These are phyloP conservation scores for Fusarium succisae DNA, from an alignment of 2,329 filamentous ascomycete species.

Conservation along the genomic window DNA sequence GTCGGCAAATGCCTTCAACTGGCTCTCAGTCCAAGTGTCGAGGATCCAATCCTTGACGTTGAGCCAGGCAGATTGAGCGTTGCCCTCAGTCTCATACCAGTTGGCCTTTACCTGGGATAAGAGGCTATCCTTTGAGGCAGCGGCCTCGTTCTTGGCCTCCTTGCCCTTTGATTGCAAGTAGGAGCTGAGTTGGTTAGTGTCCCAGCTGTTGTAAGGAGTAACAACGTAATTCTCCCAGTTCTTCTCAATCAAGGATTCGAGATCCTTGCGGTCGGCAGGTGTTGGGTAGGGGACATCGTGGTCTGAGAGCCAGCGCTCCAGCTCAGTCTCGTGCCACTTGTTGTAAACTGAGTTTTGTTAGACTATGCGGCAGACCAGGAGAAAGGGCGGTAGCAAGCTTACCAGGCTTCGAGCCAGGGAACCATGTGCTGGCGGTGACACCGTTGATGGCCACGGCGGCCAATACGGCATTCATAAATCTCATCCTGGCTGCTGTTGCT, in stretches of 20 bases:
- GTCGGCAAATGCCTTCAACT: conserved; percentile 93
- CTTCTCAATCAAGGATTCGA: conserved; percentile 88
- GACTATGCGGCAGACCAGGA: not conserved
- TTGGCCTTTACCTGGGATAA: conserved; percentile 73
- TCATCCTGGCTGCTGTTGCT: conserved; percentile 67
- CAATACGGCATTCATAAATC: conserved; percentile 75
- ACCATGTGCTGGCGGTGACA: conserved; percentile 81
- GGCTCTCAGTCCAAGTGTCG: conserved; percentile 93
- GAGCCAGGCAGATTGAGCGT: conserved; percentile 74
- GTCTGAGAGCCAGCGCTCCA: conserved; percentile 96
- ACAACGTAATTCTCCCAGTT: conserved; percentile 87
- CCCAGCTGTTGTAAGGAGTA: conserved; percentile 81
- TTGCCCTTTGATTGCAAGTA: conserved; percentile 78
- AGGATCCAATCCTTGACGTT: conserved; percentile 91
- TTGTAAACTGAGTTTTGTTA: conserved; percentile 78
- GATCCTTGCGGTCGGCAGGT: conserved; percentile 89
- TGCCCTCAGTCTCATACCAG: conserved; percentile 84
- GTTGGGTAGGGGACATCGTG: conserved; percentile 91
- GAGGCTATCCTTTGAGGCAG: conserved; percentile 74
- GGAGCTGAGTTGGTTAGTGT: conserved; percentile 70
- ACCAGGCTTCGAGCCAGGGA: conserved; percentile 79
- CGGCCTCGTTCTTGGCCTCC: conserved; percentile 72
- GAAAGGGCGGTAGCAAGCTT: conserved; percentile 47
- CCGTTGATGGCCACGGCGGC: conserved; percentile 76
- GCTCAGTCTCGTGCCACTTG: conserved; percentile 98